phyloP scores from a whole-genome alignment of 2,329 filamentous ascomycete species.

The Metarhizium robertsii region DNA sequence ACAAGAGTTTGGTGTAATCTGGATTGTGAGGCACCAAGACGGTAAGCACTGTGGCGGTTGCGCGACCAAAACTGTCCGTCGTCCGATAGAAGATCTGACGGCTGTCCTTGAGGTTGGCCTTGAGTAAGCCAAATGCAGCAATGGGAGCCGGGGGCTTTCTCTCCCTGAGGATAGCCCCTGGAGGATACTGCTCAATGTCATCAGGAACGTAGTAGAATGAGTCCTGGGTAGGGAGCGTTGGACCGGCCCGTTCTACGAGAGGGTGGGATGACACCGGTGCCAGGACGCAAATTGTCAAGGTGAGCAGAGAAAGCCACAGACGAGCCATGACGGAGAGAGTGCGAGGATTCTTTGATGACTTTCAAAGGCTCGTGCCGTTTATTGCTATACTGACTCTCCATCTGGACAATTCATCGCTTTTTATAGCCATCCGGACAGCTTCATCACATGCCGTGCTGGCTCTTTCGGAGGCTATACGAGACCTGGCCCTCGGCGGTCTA shows the following conservation, averaged over 20 bases:
- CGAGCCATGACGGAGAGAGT: too few relatives aligned
- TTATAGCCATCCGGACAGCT: not conserved
- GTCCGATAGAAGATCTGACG: slow-evolving; percentile 31
- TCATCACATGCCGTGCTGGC: too few relatives aligned
- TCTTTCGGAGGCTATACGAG: too few relatives aligned
- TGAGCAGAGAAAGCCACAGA: too few relatives aligned
- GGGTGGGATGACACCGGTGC: too few relatives aligned
- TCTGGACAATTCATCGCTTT: too few relatives aligned
- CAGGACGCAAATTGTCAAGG: too few relatives aligned
- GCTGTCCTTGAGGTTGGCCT: slow-evolving; percentile 9
- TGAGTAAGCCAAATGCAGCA: slow-evolving; percentile 7
- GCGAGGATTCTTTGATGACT: too few relatives aligned
- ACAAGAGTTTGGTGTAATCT: slow-evolving; percentile 22
- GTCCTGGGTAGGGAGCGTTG: not conserved
- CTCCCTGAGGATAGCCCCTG: slow-evolving; percentile 14
- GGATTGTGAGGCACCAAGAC: slow-evolving; percentile 26
- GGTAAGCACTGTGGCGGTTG: slow-evolving; percentile 28
- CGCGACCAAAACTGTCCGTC: slow-evolving; percentile 23
- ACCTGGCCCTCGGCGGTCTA: too few relatives aligned
- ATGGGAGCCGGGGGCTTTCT: slow-evolving; percentile 13
- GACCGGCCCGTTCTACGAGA: not conserved
- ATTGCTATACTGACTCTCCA: too few relatives aligned
- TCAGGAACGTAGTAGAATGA: slow-evolving; percentile 4
- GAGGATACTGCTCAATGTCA: slow-evolving; percentile 5
- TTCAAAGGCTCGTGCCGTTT: too few relatives aligned